Conservation (phyloP, 108 stramenopile genomes). For the Nitzschia sp. region DNA sequence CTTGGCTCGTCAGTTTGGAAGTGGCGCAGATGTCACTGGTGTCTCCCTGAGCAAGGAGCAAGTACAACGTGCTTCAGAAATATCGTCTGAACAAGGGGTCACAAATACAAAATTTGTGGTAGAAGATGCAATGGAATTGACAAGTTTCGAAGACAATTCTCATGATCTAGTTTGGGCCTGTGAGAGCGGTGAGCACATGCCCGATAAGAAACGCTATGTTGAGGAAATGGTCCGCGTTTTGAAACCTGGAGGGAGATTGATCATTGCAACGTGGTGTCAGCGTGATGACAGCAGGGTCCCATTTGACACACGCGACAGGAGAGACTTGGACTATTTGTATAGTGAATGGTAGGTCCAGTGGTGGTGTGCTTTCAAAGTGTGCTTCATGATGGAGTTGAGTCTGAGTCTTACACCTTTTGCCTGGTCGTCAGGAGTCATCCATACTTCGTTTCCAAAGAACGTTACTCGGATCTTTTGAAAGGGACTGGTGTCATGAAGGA, state of each 20-base stretch:
- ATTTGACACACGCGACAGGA: slow-evolving; percentile 84
- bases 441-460: slow-evolving; percentile 94
- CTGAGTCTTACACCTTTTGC: neutral
- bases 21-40: slow-evolving; percentile 83
- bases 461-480: slow-evolving; percentile 84
- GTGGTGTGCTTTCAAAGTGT: neutral
- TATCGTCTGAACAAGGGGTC: slow-evolving; percentile 80
- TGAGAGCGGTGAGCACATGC: slow-evolving; percentile 98
- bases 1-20: slow-evolving; percentile 77
- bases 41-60: slow-evolving; percentile 94
- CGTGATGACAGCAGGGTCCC: slow-evolving; percentile 82
- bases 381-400: neutral
- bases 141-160: slow-evolving; percentile 77
- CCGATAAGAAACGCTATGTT: slow-evolving; percentile 89
- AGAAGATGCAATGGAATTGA: slow-evolving; percentile 90
- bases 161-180: slow-evolving; percentile 95
- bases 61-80: slow-evolving; percentile 80
- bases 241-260: slow-evolving; percentile 77
- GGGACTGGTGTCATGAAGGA: slow-evolving; percentile 84
- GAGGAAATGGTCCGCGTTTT: slow-evolving; percentile 86
- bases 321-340: slow-evolving; percentile 92
- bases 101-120: slow-evolving; percentile 72
- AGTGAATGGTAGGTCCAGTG: slow-evolving; percentile 83
- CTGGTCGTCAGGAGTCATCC: slow-evolving; percentile 77
- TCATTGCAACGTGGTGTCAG: slow-evolving; percentile 97